Conservation (phyloP, 2,329 filamentous ascomycete genomes). For the Fusarium sp. region DNA sequence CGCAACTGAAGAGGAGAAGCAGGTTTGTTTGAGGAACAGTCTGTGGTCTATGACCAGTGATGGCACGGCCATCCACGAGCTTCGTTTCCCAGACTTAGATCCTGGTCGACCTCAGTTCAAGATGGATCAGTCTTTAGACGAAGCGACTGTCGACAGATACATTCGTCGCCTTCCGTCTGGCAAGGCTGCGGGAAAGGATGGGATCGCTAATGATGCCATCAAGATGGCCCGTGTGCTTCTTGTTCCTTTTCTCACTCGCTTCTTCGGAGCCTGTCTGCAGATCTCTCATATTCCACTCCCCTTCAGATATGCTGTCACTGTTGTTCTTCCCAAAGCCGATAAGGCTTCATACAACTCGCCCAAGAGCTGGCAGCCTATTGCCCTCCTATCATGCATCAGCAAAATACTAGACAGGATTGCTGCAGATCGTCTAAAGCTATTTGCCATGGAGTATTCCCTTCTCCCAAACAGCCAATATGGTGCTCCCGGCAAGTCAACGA, state of each 20-base stretch:
- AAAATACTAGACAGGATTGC: constrained; percentile 3
- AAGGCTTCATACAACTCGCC: neutral
- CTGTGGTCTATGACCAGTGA: neutral
- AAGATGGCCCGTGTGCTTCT: neutral
- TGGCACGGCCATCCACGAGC: no score
- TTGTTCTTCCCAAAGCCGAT: constrained; percentile 13
- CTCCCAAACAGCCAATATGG: no score
- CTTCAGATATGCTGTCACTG: constrained; percentile 11
- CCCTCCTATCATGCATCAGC: constrained; percentile 3
- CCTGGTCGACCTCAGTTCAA: neutral
- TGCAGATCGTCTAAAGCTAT: no score
- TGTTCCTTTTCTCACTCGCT: neutral
- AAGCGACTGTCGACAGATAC: neutral
- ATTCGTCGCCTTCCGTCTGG: neutral
- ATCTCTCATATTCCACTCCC: neutral
- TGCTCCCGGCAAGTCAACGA: no score
- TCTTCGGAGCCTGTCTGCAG: constrained; percentile 8
- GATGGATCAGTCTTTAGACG: neutral
- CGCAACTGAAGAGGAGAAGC: neutral
- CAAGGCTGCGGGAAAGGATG: constrained; percentile 10
- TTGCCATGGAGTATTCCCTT: no score
- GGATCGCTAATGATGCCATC: constrained; percentile 19
- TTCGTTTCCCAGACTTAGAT: neutral
- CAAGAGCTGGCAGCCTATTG: constrained; percentile 18
- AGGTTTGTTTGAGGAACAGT: neutral